These are phyloP conservation scores for Ustilago sp. DNA, from an alignment of 1,284 basidiomycete species.

Conservation along the genomic window DNA sequence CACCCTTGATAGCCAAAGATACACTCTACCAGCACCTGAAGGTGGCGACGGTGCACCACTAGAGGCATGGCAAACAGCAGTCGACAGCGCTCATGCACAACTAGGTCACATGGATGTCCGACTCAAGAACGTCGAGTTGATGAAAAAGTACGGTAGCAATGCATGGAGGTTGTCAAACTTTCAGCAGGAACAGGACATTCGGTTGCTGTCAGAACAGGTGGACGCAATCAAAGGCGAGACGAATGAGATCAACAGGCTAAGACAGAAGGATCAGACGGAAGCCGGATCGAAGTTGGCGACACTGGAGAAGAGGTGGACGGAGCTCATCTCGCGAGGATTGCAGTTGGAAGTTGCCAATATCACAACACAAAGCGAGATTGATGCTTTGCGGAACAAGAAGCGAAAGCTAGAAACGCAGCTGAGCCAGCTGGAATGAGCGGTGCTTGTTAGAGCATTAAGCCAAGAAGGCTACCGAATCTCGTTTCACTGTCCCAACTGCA, in stretches of 20 bases:
- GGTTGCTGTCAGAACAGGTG: conserved; percentile 19
- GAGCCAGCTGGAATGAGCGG: conserved; percentile 22
- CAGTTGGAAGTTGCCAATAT: conserved; percentile 93
- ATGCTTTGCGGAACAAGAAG: conserved; percentile 35
- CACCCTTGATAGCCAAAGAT: conserved; percentile 81
- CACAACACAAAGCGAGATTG: conserved; percentile 80
- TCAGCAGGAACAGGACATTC: conserved; percentile 57
- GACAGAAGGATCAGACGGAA: conserved; percentile 74
- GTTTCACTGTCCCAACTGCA: background rate
- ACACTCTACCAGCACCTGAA: conserved; percentile 80
- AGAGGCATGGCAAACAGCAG: conserved; percentile 81
- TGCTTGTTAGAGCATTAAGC: background rate
- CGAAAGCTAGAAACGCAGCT: conserved; percentile 28
- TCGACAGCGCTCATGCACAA: conserved; percentile 84
- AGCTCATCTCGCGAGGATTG: conserved; percentile 84
- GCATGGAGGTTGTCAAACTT: conserved; percentile 57
- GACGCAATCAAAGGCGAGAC: conserved; percentile 37
- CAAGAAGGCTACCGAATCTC: background rate
- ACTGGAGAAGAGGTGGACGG: conserved; percentile 86
- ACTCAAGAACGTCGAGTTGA: conserved; percentile 83
- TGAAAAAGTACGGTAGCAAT: conserved; percentile 81
- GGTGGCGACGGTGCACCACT: conserved; percentile 76
- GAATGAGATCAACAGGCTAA: conserved; percentile 52
- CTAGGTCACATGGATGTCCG: conserved; percentile 89
- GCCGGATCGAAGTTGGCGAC: conserved; percentile 81